Conservation (phyloP, 257 asterid species). For the Solanum microdontum region DNA sequence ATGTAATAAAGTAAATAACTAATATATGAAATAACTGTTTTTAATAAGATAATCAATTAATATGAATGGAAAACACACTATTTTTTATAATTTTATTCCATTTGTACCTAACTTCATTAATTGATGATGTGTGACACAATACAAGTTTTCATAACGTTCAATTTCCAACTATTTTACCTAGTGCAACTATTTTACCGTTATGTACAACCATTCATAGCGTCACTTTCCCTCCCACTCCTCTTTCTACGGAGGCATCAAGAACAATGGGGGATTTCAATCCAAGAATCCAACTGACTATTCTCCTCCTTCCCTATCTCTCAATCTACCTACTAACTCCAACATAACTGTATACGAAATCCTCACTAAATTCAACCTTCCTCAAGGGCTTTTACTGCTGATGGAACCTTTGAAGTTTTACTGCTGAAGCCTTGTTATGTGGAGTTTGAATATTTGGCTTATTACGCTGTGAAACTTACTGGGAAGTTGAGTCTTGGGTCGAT, state of each 20-base stretch:
- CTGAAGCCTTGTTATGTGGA: constrained; percentile 56
- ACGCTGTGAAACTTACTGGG: constrained; percentile 61
- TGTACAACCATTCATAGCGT: neutral
- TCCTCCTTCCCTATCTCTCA: neutral
- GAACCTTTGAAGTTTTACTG: constrained; percentile 43
- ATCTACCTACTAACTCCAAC: neutral
- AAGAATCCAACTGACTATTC: neutral
- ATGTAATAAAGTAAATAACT: too few species aligned
- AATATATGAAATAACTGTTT: too few species aligned
- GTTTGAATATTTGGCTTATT: constrained; percentile 76
- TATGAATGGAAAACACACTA: too few species aligned
- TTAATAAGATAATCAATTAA: too few species aligned
- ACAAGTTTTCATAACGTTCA: too few species aligned
- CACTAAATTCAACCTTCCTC: constrained; percentile 29
- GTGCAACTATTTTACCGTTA: neutral
- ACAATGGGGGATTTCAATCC: neutral
- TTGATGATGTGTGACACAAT: too few species aligned
- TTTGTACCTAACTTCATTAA: too few species aligned
- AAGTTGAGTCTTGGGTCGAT: constrained; percentile 64
- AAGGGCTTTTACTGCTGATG: constrained; percentile 10
- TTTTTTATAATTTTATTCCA: too few species aligned
- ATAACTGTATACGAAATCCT: constrained; percentile 58
- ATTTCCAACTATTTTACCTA: neutral
- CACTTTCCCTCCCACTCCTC: neutral
- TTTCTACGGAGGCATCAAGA: neutral